Evolutionary conservation across 2,329 filamentous ascomycete genomes (phyloP).

Genomic region (Chalaropsis thielavioides): DNA sequence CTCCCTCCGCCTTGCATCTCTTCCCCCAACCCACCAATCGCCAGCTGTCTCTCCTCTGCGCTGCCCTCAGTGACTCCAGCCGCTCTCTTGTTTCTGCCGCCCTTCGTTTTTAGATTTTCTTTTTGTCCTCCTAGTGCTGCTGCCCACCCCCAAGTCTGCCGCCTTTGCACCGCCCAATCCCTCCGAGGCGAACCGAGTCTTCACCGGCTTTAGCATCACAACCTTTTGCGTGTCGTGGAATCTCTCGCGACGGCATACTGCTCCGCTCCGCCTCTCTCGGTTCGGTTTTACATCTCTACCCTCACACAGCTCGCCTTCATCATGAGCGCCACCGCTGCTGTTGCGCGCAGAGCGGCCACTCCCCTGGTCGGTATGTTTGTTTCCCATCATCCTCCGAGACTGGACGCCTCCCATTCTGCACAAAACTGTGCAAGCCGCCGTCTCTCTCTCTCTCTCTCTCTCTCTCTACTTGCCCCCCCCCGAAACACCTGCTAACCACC

Average conservation of each 20-base stretch:
- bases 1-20: neutral
- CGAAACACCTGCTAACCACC: constrained; percentile 8
- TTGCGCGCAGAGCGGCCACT: constrained; percentile 14
- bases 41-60: neutral
- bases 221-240: neutral
- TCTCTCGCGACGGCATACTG: neutral
- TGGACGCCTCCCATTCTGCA: neutral
- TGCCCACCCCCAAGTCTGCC: neutral
- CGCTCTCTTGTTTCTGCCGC: neutral
- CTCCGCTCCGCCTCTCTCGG: neutral
- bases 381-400: no score
- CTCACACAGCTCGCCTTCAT: neutral
- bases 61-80: neutral
- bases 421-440: neutral
- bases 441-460: neutral
- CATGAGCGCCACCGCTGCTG: constrained; percentile 16
- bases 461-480: neutral
- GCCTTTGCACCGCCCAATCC: neutral
- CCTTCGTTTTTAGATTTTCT: neutral
- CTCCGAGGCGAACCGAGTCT: neutral
- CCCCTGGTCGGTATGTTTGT: constrained; percentile 15
- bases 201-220: neutral
- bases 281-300: neutral
- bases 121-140: neutral
- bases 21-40: no score